phyloP scores from a whole-genome alignment of 371 early-diverging fungal species.

The Coemansia sp. region DNA sequence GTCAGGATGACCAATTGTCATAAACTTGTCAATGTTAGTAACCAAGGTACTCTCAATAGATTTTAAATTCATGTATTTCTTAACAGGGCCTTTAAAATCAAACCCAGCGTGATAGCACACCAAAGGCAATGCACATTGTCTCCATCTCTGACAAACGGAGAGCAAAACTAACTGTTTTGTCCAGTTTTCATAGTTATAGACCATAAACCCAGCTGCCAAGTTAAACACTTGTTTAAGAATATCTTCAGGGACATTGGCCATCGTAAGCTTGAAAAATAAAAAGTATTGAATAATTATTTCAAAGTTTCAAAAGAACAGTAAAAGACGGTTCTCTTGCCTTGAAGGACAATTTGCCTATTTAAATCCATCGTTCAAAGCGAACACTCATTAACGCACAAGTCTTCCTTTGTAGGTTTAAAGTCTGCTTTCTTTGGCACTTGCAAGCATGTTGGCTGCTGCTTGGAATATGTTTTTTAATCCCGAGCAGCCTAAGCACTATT shows the following conservation, averaged over 20 bases:
- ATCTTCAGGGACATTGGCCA: neutral
- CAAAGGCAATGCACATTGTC: neutral
- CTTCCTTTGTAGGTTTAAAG: too few species aligned
- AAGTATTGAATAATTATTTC: neutral
- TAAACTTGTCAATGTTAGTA: neutral
- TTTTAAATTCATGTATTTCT: neutral
- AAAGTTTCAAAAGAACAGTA: neutral
- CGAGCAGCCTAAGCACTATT: slow-evolving; percentile 25
- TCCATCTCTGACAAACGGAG: neutral
- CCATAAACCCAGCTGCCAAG: neutral
- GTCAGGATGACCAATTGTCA: neutral
- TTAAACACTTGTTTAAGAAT: neutral
- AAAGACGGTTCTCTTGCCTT: too few species aligned
- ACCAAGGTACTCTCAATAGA: neutral
- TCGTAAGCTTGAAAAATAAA: too few species aligned
- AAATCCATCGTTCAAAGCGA: too few species aligned
- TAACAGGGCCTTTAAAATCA: too few species aligned
- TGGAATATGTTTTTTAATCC: slow-evolving; percentile 26
- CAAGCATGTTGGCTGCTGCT: slow-evolving; percentile 33
- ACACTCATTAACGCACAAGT: too few species aligned
- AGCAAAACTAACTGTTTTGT: neutral
- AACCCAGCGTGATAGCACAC: neutral
- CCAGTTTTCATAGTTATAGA: neutral
- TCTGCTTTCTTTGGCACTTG: slow-evolving; percentile 1
- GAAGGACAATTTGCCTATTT: too few species aligned